Evolutionary conservation across 2,329 filamentous ascomycete genomes (phyloP).

Genomic region (Diaporthe helianthi): DNA sequence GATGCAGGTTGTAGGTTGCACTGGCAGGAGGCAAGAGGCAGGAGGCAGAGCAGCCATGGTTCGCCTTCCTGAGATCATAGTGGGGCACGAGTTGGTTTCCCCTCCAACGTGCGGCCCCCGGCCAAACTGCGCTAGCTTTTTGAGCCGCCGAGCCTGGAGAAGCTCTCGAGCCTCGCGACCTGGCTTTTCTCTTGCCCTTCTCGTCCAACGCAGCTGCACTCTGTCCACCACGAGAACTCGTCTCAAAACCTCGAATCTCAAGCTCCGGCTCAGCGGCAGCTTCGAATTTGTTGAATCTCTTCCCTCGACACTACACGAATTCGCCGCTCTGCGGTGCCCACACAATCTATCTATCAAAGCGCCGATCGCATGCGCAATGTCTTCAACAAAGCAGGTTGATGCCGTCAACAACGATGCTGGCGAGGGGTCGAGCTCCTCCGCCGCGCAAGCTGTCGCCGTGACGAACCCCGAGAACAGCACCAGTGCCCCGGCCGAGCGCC

Average conservation of each 20-base stretch:
- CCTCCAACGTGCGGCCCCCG: constrained; percentile 9
- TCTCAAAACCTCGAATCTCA: background rate
- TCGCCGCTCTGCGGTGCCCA: background rate
- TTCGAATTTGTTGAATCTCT: background rate
- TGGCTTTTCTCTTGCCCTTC: constrained; percentile 17
- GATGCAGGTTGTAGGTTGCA: background rate
- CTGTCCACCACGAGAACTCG: background rate
- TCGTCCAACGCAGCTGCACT: constrained; percentile 17
- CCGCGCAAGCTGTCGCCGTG: background rate
- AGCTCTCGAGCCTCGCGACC: constrained; percentile 18
- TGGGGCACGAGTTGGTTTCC: constrained; percentile 21
- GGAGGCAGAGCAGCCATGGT: background rate
- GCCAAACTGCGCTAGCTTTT: constrained; percentile 27
- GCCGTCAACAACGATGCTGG: constrained; percentile 23
- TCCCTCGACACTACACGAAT: background rate
- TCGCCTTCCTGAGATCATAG: constrained; percentile 5
- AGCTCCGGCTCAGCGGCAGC: constrained; percentile 3
- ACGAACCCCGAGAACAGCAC: constrained; percentile 2
- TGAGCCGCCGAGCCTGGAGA: constrained; percentile 25
- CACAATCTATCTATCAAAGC: background rate
- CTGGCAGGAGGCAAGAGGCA: background rate
- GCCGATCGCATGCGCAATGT: constrained; percentile 28
- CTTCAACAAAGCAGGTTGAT: constrained; percentile 19
- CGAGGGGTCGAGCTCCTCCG: constrained; percentile 23
- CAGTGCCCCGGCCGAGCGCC: constrained; percentile 15